phyloP scores from a whole-genome alignment of 2,329 filamentous ascomycete species.

The Trichoderma brevicompactum region DNA sequence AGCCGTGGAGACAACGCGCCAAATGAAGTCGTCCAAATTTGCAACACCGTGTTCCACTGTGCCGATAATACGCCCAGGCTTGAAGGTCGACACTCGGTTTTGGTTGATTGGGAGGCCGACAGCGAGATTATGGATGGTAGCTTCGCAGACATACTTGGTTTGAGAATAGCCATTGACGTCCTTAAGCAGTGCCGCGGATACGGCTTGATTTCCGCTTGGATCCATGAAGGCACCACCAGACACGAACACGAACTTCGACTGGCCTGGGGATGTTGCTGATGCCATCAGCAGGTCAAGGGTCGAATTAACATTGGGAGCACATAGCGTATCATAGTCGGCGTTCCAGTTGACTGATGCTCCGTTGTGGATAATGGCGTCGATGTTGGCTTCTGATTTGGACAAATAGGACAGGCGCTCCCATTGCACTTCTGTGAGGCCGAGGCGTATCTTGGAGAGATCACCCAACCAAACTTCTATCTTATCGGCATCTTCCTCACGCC shows the following conservation, averaged over 20 bases:
- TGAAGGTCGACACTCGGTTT: slow-evolving; percentile 32
- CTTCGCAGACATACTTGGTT: slow-evolving; percentile 35
- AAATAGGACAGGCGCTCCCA: slow-evolving; percentile 4
- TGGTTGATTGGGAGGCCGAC: neutral
- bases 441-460: neutral
- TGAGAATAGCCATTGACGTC: slow-evolving; percentile 32
- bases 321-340: slow-evolving; percentile 72
- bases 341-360: slow-evolving; percentile 84
- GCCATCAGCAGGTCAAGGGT: slow-evolving; percentile 32
- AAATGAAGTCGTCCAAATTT: slow-evolving; percentile 36
- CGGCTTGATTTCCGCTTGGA: neutral
- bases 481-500: neutral
- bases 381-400: neutral
- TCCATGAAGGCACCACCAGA: slow-evolving; percentile 32
- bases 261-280: slow-evolving; percentile 23
- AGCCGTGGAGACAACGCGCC: slow-evolving; percentile 31
- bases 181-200: neutral
- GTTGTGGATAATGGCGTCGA: slow-evolving; percentile 77
- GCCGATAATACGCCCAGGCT: slow-evolving; percentile 35
- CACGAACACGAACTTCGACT: slow-evolving; percentile 35
- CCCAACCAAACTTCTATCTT: slow-evolving; percentile 25
- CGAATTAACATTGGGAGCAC: slow-evolving; percentile 68
- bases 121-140: slow-evolving; percentile 28
- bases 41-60: slow-evolving; percentile 30
- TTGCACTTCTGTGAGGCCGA: slow-evolving; percentile 7